Evolutionary conservation across 495 filamentous ascomycete genomes (phyloP), one percentile per base, ranked within the genome.

Genomic region (Penicillium cosmopolitanum): DNA sequence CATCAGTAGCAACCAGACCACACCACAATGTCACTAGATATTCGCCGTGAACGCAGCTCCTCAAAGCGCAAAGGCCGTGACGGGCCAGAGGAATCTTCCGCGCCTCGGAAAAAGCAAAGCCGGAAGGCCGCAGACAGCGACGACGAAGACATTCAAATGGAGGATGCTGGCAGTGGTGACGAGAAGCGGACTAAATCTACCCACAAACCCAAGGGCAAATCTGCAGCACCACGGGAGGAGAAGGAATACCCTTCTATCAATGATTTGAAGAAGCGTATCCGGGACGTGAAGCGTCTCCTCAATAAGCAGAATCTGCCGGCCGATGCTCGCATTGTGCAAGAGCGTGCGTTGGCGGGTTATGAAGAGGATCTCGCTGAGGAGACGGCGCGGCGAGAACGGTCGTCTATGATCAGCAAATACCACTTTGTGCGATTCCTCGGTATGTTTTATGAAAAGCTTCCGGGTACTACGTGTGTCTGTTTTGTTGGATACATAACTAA

Each of bases 381-480:
- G 63, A 87, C 84, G 67, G 73, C 76, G 51, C 84, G 88, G 59
- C 82, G 84, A 60, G 77, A 80, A 58, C 83, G 88, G 66, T 85
- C 84, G 57, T 80, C 83, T 54, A 89, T 96, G 83, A 93, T 94
- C 51, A 84, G 81, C 69, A 92, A 86, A 66, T 98, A 97, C 68
- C 94, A 97, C 69, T 96, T 95, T 84, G 89, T 97, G 23, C 81
- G 95, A 50, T 98, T 98, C 91, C 89, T 82, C 83, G 93, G 75
- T 80, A 70, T 51, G 68, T 66, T 15, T 1, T 31, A 9, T 31
- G 28, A 31, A 31, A 31, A 31, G 28, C 28, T 8, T 4, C 28
- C 28, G 28, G 28, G 25, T 4, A 1, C 28, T 2, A 1, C 53
- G 44, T 47, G n/a, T 16, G 11, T 48, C 33, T 50, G 3, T 44